Percentiles rank a stretch among this genome's conserved stretches.
These are phyloP conservation scores for Podaxis carcinomalis DNA, from an alignment of 768 basidiomycete species.

Conservation along the genomic window DNA sequence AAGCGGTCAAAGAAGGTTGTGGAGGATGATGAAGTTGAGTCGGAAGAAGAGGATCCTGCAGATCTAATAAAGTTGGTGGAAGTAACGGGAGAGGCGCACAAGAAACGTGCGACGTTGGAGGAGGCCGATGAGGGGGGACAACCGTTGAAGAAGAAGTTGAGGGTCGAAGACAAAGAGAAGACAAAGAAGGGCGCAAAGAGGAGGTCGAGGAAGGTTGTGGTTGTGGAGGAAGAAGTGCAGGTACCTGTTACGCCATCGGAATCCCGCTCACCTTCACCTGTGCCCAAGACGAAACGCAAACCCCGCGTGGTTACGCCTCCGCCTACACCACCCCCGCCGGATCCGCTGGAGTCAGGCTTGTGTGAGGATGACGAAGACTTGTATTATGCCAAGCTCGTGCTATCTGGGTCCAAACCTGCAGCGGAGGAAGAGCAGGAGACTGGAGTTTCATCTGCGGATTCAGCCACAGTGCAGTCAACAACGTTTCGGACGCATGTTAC, in stretches of 20 bases:
- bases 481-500: constrained; percentile 75
- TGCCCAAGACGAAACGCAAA: constrained; percentile 26
- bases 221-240: constrained; percentile 21
- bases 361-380: constrained; percentile 89
- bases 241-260: constrained; percentile 41
- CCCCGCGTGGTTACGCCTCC: constrained; percentile 30
- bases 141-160: constrained; percentile 43
- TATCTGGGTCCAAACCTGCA: constrained; percentile 35
- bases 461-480: constrained; percentile 28
- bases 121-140: constrained; percentile 30
- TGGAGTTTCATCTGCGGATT: neutral
- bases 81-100: constrained; percentile 25
- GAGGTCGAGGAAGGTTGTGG: constrained; percentile 15
- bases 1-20: constrained; percentile 32
- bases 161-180: constrained; percentile 25
- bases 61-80: constrained; percentile 22
- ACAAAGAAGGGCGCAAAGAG: constrained; percentile 39
- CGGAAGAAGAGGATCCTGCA: constrained; percentile 52
- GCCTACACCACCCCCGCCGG: constrained; percentile 47
- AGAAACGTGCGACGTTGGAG: constrained; percentile 44
- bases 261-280: constrained; percentile 42
- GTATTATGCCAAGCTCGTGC: constrained; percentile 67
- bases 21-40: constrained; percentile 49
- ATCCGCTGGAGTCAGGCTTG: constrained; percentile 51
- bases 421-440: constrained; percentile 17